Conservation (phyloP, 208 protist genomes). For the Trypanosoma theileri region DNA sequence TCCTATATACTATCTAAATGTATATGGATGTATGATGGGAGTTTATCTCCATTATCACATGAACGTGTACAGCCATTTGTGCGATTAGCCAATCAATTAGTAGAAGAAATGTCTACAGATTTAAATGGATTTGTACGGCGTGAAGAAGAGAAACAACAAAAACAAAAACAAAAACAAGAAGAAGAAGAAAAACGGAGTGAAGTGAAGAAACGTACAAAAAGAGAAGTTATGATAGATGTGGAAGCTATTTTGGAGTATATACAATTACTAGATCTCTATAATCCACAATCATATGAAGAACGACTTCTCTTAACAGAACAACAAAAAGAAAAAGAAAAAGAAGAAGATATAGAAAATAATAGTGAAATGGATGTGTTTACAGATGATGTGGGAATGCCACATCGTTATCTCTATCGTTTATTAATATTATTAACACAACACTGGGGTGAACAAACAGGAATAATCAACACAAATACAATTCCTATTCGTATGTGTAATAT, state of each 20-base stretch:
- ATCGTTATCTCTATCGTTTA: slow-evolving; percentile 20
- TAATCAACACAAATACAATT: neutral
- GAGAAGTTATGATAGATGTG: slow-evolving; percentile 19
- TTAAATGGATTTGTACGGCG: slow-evolving; percentile 19
- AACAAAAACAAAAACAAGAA: neutral
- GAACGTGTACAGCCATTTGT: slow-evolving; percentile 19
- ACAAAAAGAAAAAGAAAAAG: neutral
- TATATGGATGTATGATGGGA: slow-evolving; percentile 26
- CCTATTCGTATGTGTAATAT: slow-evolving; percentile 19
- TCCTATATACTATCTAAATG: neutral
- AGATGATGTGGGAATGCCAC: slow-evolving; percentile 2
- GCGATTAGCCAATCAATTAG: slow-evolving; percentile 9
- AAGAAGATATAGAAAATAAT: neutral
- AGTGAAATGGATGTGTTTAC: slow-evolving; percentile 14
- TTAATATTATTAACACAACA: slow-evolving; percentile 20
- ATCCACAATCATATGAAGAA: slow-evolving; percentile 11
- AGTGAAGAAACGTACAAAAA: neutral
- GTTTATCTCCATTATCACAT: slow-evolving; percentile 14
- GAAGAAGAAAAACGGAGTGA: neutral
- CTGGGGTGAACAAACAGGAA: slow-evolving; percentile 3
- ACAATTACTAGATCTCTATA: slow-evolving; percentile 8
- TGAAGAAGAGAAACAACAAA: neutral
- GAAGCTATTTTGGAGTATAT: slow-evolving; percentile 21
- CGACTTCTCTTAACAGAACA: neutral
- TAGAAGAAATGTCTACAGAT: slow-evolving; percentile 30